Percentiles rank a stretch among this genome's conserved stretches.
phyloP scores from a whole-genome alignment of 2,329 filamentous ascomycete species.

The Nemania serpens region DNA sequence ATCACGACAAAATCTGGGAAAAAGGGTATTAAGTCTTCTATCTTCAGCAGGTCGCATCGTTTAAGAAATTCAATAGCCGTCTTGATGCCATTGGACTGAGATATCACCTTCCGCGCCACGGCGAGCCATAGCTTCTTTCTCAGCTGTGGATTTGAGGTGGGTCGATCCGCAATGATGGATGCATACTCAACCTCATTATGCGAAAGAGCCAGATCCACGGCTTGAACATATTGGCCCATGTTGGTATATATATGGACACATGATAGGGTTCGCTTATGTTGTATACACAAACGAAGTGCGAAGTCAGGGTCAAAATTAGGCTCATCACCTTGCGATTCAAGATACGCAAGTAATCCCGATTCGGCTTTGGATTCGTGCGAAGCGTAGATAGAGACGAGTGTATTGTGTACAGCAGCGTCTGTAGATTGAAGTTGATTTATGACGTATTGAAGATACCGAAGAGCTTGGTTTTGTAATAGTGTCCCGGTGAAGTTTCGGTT shows the following conservation, averaged over 20 bases:
- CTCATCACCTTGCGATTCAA: slow-evolving; percentile 87
- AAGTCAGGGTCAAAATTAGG: slow-evolving; percentile 94
- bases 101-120: slow-evolving; percentile 92
- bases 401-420: slow-evolving; percentile 92
- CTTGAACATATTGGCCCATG: slow-evolving; percentile 93
- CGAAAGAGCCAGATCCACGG: slow-evolving; percentile 88
- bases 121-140: slow-evolving; percentile 96
- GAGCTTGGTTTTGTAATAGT: slow-evolving; percentile 81
- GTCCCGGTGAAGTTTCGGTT: slow-evolving; percentile 75
- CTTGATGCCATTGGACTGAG: slow-evolving; percentile 84
- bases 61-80: slow-evolving; percentile 91
- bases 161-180: slow-evolving; percentile 83
- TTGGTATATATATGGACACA: slow-evolving; percentile 97
- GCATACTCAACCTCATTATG: slow-evolving; percentile 91
- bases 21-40: slow-evolving; percentile 96
- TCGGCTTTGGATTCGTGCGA: slow-evolving; percentile 84
- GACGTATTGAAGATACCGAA: slow-evolving; percentile 90
- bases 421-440: slow-evolving; percentile 84
- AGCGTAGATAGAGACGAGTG: slow-evolving; percentile 93
- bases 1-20: slow-evolving; percentile 99
- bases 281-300: slow-evolving; percentile 91
- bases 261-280: slow-evolving; percentile 88
- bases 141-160: slow-evolving; percentile 76
- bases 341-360: slow-evolving; percentile 81
- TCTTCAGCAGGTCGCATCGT: slow-evolving; percentile 86